Evolutionary conservation across 2,329 filamentous ascomycete species (phyloP), one percentile per base, ranked within the genome.

Genomic region (Phyllosticta citriasiana): DNA sequence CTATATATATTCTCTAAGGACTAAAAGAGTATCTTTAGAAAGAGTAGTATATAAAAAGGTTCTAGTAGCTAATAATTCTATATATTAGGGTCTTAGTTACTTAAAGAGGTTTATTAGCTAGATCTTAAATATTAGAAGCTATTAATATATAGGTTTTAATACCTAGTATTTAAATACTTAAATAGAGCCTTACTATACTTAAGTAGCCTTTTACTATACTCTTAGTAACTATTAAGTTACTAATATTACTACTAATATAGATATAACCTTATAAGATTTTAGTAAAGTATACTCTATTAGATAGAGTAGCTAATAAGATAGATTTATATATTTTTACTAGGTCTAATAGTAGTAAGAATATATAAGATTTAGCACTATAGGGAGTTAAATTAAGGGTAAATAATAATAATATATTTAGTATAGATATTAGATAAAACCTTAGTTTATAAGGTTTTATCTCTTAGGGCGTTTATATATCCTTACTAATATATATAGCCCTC

Each of bases 241-340:
- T 76, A 16, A 73, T 74, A 53, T 78, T 75, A 65, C 82, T 78
- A 9, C 76, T 74, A 5, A 69, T 65, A 59, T 73, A 64, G 26
- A 88, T 77, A 65, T 81, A 82, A 9, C 85, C 85, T 7, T 80
- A 78, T 83, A 88, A 86, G 62, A 86, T 80, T 69, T 88, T 84
- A 0, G 82, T 82, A 67, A 88, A 88, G 25, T 80, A 81, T 59
- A 86, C 78, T n/a, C n/a, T n/a, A n/a, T n/a, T n/a, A n/a, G n/a
- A n/a, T n/a, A n/a, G n/a, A n/a, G n/a, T n/a, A n/a, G n/a, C n/a
- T n/a, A n/a, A n/a, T n/a, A n/a, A n/a, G n/a, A n/a, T n/a, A n/a
- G n/a, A n/a, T n/a, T n/a, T n/a, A n/a, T n/a, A n/a, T n/a, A n/a
- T n/a, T n/a, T n/a, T n/a, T n/a, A n/a, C n/a, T n/a, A n/a, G n/a